Conservation (phyloP, 2,329 filamentous ascomycete species). For the Alternaria brassicae region DNA sequence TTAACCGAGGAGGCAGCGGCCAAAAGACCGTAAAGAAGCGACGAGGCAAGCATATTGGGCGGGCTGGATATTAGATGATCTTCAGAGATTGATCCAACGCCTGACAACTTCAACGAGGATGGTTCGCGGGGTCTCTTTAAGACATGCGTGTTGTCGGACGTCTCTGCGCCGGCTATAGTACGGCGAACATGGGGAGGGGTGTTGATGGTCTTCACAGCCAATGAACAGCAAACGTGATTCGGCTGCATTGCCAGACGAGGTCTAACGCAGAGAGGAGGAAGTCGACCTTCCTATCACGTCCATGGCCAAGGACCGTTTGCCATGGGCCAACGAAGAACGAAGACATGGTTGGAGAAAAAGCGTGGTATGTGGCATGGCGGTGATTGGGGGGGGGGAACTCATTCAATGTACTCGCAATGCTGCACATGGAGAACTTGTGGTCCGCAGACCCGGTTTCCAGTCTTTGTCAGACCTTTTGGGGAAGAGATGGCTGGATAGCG, state of each 20-base stretch:
- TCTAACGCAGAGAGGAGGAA: background rate
- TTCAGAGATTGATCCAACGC: background rate
- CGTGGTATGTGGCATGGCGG: conserved; percentile 3
- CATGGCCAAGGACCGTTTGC: background rate
- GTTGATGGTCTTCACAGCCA: conserved; percentile 27
- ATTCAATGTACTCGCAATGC: background rate
- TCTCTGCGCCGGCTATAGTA: conserved; percentile 2
- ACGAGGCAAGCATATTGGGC: conserved; percentile 26
- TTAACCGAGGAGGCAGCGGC: conserved; percentile 23
- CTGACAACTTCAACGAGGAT: background rate
- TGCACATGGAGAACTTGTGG: background rate
- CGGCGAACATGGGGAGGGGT: conserved; percentile 2
- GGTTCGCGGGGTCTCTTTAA: conserved; percentile 12
- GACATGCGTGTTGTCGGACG: conserved; percentile 6
- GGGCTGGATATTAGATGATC: background rate
- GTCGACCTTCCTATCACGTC: conserved; percentile 19
- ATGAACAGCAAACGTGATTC: conserved; percentile 38
- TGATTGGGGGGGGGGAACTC: conserved; percentile 3
- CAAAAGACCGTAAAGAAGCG: conserved; percentile 25
- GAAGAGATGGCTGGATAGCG: background rate
- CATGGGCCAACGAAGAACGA: conserved; percentile 2
- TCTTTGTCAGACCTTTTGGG: background rate
- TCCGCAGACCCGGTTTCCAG: conserved; percentile 4
- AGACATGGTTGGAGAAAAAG: background rate
- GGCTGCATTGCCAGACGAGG: conserved; percentile 16